Base-by-base conservation (phyloP, 345 rosid species). In the Bruguiera sexangula region DNA sequence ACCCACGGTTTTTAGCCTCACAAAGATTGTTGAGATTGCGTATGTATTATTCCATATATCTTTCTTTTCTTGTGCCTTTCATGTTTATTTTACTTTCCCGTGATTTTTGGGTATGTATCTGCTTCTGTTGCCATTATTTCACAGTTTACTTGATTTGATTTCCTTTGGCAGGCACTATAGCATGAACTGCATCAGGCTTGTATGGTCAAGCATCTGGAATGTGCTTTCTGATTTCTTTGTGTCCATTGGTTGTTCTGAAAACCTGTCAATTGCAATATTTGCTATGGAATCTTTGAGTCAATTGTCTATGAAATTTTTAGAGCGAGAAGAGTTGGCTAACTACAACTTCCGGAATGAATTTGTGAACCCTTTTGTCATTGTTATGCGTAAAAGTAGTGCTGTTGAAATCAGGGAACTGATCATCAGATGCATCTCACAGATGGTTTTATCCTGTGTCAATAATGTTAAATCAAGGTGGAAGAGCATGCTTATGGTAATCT, bases 21-120 rank as follows among this genome's bases (percentile, higher is more conserved):
- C 99, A 34, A 95, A 95, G 87, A 92, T 95, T 80, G 98, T 95
- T 75, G 99, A 95, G 87, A 92, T 95, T 85, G 99, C 96, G 98
- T 92, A 92, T 74, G 92, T 63, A 61, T 67, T 60, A 18, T 59
- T 62, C 75, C 43, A 8, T 31, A 8, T 48, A 2, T 56, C 62
- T 6, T 73, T 78, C 34, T 46, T 78, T 55, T 69, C 32, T 61
- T 11, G 69, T 50, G 53, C 37, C 60, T 20, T 29, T 64, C 48
- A 64, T 54, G 37, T 62, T 39, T 16, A 15, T 51, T 66, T 3
- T 48, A 51, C 22, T 72, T 48, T 29, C 24, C 20, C 30, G 16
- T 51, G 36, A 36, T 61, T 62, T 51, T 46, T 52, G 24, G 48
- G 64, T 67, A 51, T 39, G 60, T 65, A 57, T 73, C 27, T 75